A percentile compares a stretch with the other conserved stretches of the same genome.
Evolutionary conservation across 164 flowering plant genomes (phyloP).

Genomic region (Nymphaea colorata): DNA sequence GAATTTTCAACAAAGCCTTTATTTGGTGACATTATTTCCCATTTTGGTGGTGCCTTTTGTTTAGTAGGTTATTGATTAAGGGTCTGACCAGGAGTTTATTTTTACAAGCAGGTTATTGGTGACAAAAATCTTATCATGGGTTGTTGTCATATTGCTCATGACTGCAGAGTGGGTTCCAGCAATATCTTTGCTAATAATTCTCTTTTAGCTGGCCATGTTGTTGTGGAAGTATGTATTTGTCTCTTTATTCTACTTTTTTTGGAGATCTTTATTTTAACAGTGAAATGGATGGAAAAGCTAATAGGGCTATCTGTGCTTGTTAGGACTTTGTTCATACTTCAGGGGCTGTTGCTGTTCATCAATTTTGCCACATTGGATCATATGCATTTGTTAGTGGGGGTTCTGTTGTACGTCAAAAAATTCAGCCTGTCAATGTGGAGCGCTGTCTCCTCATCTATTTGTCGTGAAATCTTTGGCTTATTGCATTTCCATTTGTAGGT

Average conservation of each 20-base stretch:
- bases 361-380: slow-evolving; percentile 78
- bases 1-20: slow-evolving; percentile 2
- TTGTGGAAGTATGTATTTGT: slow-evolving; percentile 56
- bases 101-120: slow-evolving; percentile 56
- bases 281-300: slow-evolving; percentile 1
- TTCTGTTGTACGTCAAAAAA: slow-evolving; percentile 58
- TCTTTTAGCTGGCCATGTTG: slow-evolving; percentile 89
- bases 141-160: slow-evolving; percentile 95
- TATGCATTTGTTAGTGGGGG: slow-evolving; percentile 89
- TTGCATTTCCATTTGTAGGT: neutral
- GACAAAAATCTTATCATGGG: slow-evolving; percentile 92
- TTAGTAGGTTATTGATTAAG: neutral
- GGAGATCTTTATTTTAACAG: neutral
- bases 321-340: slow-evolving; percentile 84
- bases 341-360: slow-evolving; percentile 79
- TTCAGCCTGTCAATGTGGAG: neutral
- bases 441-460: neutral
- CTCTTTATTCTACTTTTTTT: neutral
- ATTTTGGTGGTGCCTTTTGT: too few relatives aligned
- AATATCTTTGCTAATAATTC: slow-evolving; percentile 87
- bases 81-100: neutral
- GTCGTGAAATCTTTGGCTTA: neutral
- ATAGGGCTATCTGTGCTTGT: slow-evolving; percentile 6
- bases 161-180: slow-evolving; percentile 81
- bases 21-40: too few relatives aligned